Base-by-base conservation (phyloP, 202 grass and related monocot species). In the Elaeis oleifera region DNA sequence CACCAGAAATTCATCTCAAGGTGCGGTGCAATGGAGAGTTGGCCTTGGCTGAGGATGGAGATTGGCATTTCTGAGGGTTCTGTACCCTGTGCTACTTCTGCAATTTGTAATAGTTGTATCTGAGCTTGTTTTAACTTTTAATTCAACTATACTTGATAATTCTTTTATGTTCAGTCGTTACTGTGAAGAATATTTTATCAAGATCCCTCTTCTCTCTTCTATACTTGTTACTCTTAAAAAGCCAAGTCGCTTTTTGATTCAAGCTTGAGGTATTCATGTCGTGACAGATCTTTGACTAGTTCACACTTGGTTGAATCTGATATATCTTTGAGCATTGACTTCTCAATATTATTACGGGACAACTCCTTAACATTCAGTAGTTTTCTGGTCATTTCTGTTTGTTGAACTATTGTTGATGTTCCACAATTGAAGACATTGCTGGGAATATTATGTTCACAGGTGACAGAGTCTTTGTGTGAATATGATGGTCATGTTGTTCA, bases 351-450 rank as follows among this genome's bases (percentile, higher is more conserved):
- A 56, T 23, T 13, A 15, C 31, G 60, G 28, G 69, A 13, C 57
- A 75, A 55, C 59, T 95, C 85, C 85, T 95, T 89, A 78, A 89
- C 85, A 72, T 72, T 75, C 57, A 52, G 36, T 89, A 85, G 79
- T 78, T 77, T 49, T 61, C 27, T 67, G 20, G 49, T 58, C 78
- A 59, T 75, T 54, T 71, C 77, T 77, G 57, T 70, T 65, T 50
- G 50, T 32, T 3, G 2, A 57, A 63, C 56, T 68, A 36, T 54
- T 73, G 73, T 66, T 75, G 52, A 62, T 70, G 48, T 89, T 83
- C 29, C 78, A 70, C 64, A 55, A 58, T 62, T 64, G 65, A 72
- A n/a, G 18, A 16, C 80, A 44, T 70, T 74, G 5, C 70, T 67
- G 76, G 50, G 60, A 74, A 52, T 73, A 48, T 85, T 83, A 78